Conservation (phyloP, 2,329 filamentous ascomycete genomes). For the Aureobasidium namibiae region DNA sequence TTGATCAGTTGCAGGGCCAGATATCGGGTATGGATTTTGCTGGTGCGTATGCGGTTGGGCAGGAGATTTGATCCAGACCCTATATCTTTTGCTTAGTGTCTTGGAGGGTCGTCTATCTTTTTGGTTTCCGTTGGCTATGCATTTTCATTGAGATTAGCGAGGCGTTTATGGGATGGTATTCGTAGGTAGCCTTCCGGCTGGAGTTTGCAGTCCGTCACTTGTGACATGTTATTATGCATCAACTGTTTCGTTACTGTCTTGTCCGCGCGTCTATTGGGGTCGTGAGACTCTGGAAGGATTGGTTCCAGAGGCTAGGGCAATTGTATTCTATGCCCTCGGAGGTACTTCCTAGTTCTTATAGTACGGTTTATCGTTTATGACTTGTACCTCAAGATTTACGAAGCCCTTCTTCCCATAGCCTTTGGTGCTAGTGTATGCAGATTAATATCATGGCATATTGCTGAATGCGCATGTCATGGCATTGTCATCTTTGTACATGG, state of each 20-base stretch:
- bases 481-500: too few relatives aligned
- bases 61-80: not conserved
- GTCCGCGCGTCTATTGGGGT: not conserved
- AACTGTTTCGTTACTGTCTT: not conserved
- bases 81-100: not conserved
- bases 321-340: too few relatives aligned
- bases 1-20: slow-evolving; percentile 41
- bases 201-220: not conserved
- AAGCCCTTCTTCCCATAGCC: too few relatives aligned
- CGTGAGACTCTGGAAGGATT: not conserved
- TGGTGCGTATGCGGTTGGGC: slow-evolving; percentile 21
- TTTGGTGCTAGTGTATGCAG: too few relatives aligned
- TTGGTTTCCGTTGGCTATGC: not conserved
- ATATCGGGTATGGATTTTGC: slow-evolving; percentile 30
- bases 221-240: not conserved
- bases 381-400: too few relatives aligned
- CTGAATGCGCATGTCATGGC: too few relatives aligned
- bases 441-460: too few relatives aligned
- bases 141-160: not conserved
- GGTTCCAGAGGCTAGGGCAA: too few relatives aligned
- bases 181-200: not conserved
- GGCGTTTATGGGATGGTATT: slow-evolving; percentile 2
- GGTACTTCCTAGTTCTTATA: too few relatives aligned
- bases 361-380: too few relatives aligned
- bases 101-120: not conserved